These are phyloP conservation scores for Solanum phureja DNA, from an alignment of 257 asterid species.

Conservation along the genomic window DNA sequence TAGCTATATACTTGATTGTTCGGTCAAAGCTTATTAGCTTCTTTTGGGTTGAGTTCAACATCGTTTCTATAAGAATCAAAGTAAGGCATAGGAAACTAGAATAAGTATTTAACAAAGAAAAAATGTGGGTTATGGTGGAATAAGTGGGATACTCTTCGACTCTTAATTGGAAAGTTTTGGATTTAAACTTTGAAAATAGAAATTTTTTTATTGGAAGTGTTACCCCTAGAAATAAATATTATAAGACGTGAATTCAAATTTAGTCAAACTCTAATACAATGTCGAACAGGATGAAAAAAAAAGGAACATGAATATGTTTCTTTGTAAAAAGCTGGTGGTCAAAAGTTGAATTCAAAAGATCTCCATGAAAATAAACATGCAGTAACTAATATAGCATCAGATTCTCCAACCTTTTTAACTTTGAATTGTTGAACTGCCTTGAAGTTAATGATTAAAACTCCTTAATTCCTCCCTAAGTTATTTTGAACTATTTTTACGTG, in stretches of 20 bases:
- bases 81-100: neutral
- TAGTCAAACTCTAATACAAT: accelerated
- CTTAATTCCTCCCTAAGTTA: neutral
- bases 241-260: neutral
- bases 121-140: neutral
- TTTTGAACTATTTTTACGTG: neutral
- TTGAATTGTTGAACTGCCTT: neutral
- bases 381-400: neutral
- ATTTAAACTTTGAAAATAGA: too few species aligned
- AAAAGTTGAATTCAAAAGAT: neutral
- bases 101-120: neutral
- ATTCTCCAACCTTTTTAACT: neutral
- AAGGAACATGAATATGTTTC: too few species aligned
- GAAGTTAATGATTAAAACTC: neutral
- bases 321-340: neutral
- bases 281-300: too few species aligned
- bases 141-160: neutral
- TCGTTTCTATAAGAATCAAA: neutral
- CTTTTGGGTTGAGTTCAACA: neutral
- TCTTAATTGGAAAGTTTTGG: accelerated
- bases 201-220: too few species aligned
- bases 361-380: neutral
- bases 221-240: neutral
- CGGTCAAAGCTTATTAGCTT: neutral
- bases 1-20: neutral